phyloP scores from a whole-genome alignment of 1,284 basidiomycete species.

The Pseudozyma sp. region DNA sequence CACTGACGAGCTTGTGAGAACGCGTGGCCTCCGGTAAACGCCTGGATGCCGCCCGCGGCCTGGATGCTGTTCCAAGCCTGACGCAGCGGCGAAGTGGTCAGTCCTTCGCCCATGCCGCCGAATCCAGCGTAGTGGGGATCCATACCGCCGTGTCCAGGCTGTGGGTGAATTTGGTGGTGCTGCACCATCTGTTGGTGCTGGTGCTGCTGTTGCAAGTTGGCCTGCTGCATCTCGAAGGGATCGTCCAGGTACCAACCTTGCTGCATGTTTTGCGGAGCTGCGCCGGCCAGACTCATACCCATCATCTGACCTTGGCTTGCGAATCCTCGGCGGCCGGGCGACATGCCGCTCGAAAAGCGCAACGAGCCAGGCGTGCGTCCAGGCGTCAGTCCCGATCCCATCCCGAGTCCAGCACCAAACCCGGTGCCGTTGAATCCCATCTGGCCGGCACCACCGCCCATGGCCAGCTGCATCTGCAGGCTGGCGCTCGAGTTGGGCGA shows the following conservation, averaged over 20 bases:
- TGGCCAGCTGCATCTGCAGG: slow-evolving; percentile 51
- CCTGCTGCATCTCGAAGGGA: slow-evolving; percentile 46
- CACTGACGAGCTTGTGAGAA: slow-evolving; percentile 32
- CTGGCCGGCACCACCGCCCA: slow-evolving; percentile 31
- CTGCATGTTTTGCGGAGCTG: slow-evolving; percentile 28
- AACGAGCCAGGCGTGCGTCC: slow-evolving; percentile 41
- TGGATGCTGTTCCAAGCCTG: slow-evolving; percentile 53
- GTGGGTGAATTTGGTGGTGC: slow-evolving; percentile 21
- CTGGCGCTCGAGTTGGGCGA: slow-evolving; percentile 44
- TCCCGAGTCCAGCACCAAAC: slow-evolving; percentile 42
- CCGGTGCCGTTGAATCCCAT: slow-evolving; percentile 29
- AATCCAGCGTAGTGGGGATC: slow-evolving; percentile 20
- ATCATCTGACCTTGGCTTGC: slow-evolving; percentile 28
- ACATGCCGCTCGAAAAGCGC: slow-evolving; percentile 39
- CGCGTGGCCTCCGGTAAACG: slow-evolving; percentile 31
- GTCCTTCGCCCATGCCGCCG: slow-evolving; percentile 9
- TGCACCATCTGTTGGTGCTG: slow-evolving; percentile 37
- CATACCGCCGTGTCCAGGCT: slow-evolving; percentile 14
- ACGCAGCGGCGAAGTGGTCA: slow-evolving; percentile 32
- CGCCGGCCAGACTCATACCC: slow-evolving; percentile 33
- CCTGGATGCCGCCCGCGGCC: slow-evolving; percentile 47
- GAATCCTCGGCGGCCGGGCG: slow-evolving; percentile 39
- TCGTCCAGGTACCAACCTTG: slow-evolving; percentile 47
- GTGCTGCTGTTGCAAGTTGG: slow-evolving; percentile 39
- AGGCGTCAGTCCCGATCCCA: slow-evolving; percentile 41